phyloP scores from a whole-genome alignment of 2,329 filamentous ascomycete species.

The Talaromyces sp. region DNA sequence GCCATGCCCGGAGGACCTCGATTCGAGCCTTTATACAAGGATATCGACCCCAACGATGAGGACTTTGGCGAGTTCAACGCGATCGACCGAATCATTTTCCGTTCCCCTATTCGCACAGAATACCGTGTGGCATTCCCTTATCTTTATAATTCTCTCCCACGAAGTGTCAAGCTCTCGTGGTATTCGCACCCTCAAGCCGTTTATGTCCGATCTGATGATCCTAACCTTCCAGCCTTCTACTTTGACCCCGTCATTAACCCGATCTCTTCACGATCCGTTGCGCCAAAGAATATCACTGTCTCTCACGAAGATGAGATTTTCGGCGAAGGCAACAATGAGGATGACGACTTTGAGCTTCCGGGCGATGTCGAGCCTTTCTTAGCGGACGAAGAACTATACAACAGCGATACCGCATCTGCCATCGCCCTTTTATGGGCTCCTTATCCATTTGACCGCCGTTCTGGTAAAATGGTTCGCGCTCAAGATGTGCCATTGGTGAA shows the following conservation, averaged over 20 bases:
- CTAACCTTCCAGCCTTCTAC: slow-evolving; percentile 89
- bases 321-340: slow-evolving; percentile 73
- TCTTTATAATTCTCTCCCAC: slow-evolving; percentile 91
- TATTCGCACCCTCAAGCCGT: slow-evolving; percentile 92
- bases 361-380: slow-evolving; percentile 81
- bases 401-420: slow-evolving; percentile 81
- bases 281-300: slow-evolving; percentile 86
- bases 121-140: slow-evolving; percentile 93
- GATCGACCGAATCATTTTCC: slow-evolving; percentile 98
- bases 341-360: slow-evolving; percentile 81
- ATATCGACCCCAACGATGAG: slow-evolving; percentile 97
- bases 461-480: slow-evolving; percentile 91
- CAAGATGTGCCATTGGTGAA: slow-evolving; percentile 97
- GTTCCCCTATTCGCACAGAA: slow-evolving; percentile 89
- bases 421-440: slow-evolving; percentile 98
- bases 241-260: slow-evolving; percentile 98
- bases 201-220: slow-evolving; percentile 82
- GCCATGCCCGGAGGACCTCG: slow-evolving; percentile 95
- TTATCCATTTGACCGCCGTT: slow-evolving; percentile 89
- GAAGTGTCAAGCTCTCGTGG: slow-evolving; percentile 90
- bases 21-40: slow-evolving; percentile 96
- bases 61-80: slow-evolving; percentile 99
- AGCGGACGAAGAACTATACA: slow-evolving; percentile 82
- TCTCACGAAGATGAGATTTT: slow-evolving; percentile 95
- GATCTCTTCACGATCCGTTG: slow-evolving; percentile 90